These are phyloP conservation scores for Trametes hirsuta DNA, from an alignment of 1,284 basidiomycete species.

Conservation along the genomic window DNA sequence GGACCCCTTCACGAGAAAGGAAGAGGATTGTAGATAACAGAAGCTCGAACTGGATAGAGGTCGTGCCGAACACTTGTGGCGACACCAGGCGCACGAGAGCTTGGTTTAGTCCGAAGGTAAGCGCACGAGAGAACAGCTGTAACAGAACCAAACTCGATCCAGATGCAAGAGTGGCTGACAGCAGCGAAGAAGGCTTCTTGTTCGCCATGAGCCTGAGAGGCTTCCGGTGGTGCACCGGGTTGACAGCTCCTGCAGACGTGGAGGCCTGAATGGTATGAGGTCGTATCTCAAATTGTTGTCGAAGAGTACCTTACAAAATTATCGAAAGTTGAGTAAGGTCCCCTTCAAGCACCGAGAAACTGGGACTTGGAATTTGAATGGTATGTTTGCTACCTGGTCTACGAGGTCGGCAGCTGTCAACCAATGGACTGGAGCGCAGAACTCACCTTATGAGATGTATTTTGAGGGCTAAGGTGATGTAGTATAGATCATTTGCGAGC, in stretches of 20 bases:
- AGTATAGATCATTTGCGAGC: too few species aligned
- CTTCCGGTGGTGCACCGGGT: background rate
- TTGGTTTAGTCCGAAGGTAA: conserved; percentile 92
- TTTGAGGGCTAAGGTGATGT: background rate
- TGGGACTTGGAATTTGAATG: too few species aligned
- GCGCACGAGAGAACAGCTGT: conserved; percentile 81
- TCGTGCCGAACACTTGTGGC: conserved; percentile 86
- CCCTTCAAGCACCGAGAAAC: too few species aligned
- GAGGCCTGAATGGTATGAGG: background rate
- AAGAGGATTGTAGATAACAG: conserved; percentile 91
- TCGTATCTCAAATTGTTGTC: too few species aligned
- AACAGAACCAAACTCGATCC: conserved; percentile 84
- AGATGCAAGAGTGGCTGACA: conserved; percentile 50
- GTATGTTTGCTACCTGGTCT: too few species aligned
- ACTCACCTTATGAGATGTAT: too few species aligned
- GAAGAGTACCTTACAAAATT: too few species aligned
- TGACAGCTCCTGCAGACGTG: background rate
- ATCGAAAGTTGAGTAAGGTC: too few species aligned
- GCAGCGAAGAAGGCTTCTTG: conserved; percentile 12
- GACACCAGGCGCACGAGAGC: conserved; percentile 83
- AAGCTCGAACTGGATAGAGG: conserved; percentile 85
- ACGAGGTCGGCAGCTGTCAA: too few species aligned
- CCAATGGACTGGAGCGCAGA: too few species aligned
- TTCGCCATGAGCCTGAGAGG: conserved; percentile 1
- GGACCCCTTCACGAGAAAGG: conserved; percentile 88